Evolutionary conservation across 495 filamentous ascomycete genomes (phyloP), one percentile per base, ranked within the genome.

Genomic region (Aspergillus heteromorphus): DNA sequence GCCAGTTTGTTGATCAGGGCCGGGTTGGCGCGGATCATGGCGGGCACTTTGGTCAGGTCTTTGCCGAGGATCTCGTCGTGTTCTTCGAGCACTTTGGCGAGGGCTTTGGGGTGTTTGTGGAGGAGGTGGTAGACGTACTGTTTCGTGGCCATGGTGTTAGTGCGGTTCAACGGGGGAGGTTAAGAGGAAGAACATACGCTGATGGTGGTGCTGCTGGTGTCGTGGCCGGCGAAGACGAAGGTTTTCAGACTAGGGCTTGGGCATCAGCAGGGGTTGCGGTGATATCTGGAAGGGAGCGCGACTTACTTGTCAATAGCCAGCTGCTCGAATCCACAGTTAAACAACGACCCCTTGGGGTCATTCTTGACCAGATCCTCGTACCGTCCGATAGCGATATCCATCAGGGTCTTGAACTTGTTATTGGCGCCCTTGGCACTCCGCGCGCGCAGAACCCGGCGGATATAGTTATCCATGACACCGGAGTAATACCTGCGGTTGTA

Each of bases 111-210:
- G 17, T 54, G 30, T 2, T 20, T 13, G n/a, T 30, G 4, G 52
- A 54, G 52, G 40, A 48, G 20, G 34, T 20, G 27, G n/a, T 34
- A 54, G 29, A 40, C 19, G 20, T 38, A 42, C 45, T 25, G 20
- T 27, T 27, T n/a, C 38, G n/a, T 41, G 38, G 38, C n/a, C 23
- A 7, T 27, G 4, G 3, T 3, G 23, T 27, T 27, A 27, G 23
- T n/a, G n/a, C n/a, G n/a, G n/a, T 27, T 27, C 4, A 27, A 7
- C 7, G 23, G 23, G 23, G 23, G 23, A 27, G 23, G 23, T n/a
- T n/a, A n/a, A n/a, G 23, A 7, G 23, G 23, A 27, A 27, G 23
- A 10, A 34, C 13, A 10, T 27, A 34, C 9, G 31, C 31, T 34
- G 31, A 10, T 14, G 31, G 31, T 34, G 13, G 31, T 34, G 31